Evolutionary conservation across 805 yeast genomes (phyloP).

Genomic region (Kluyveromyces dobzhanskii): DNA sequence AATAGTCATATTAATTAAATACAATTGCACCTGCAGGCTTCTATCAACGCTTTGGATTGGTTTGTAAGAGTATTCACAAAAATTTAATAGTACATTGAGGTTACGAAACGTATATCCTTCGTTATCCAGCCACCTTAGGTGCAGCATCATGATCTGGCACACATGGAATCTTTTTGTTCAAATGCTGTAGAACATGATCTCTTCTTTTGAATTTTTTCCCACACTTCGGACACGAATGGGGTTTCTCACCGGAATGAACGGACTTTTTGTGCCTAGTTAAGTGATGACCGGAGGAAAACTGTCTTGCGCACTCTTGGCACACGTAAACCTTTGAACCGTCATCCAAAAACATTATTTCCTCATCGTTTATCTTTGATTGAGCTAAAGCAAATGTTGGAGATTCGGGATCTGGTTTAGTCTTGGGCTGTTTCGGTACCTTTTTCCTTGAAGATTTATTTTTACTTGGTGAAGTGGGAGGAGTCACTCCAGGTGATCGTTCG

Average conservation of each 20-base stretch:
- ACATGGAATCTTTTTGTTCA: constrained; percentile 31
- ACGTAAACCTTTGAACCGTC: constrained; percentile 28
- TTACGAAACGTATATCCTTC: too few relatives aligned
- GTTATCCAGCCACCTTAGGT: neutral
- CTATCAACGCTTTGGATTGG: too few relatives aligned
- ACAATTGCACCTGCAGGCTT: too few relatives aligned
- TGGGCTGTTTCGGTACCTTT: constrained; percentile 6
- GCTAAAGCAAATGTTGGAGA: constrained; percentile 11
- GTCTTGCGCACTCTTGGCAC: constrained; percentile 30
- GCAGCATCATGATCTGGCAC: constrained; percentile 9
- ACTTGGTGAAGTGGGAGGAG: constrained; percentile 9
- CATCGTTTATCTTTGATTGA: constrained; percentile 23
- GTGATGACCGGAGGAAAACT: constrained; percentile 32
- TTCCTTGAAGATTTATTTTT: constrained; percentile 5
- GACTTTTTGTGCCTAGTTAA: constrained; percentile 32
- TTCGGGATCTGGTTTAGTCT: constrained; percentile 5
- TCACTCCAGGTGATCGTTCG: constrained; percentile 10
- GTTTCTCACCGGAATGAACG: constrained; percentile 32
- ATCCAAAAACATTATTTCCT: constrained; percentile 27
- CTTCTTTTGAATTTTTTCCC: constrained; percentile 31
- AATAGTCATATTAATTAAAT: too few relatives aligned
- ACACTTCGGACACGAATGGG: constrained; percentile 31
- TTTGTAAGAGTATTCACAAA: too few relatives aligned
- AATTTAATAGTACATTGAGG: too few relatives aligned
- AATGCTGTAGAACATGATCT: constrained; percentile 31